Base-by-base conservation (phyloP, 2,329 filamentous ascomycete genomes). In the Didymella pinodella region DNA sequence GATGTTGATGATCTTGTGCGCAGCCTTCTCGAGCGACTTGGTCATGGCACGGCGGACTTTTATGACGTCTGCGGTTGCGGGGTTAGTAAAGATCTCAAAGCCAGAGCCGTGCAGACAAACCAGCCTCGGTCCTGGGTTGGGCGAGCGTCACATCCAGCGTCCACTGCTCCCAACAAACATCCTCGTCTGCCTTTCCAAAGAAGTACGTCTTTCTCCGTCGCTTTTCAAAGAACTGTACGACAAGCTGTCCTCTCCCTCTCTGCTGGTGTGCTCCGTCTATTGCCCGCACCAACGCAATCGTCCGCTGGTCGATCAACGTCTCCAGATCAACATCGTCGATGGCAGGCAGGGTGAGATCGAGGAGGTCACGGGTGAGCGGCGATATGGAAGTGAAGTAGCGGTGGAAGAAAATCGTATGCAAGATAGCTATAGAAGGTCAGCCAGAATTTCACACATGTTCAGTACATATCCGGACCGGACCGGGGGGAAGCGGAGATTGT, bases 331-430 rank as follows among this genome's bases (percentile, higher is more conserved):
- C 89, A 74, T 97, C 92, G 75, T 93, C 88, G 73, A 98, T 90
- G 71, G 91, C 91, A 50, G 95, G 93, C 28, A 98, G 86, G 32
- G 92, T 93, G 62, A 97, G 85, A 78, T 96, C 93, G 66, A 97
- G 88, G 64, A 97, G 88, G 74, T 97, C 93, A 80, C 92, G 89
- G 64, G 92, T 93, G 64, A 87, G 86, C 6, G 95, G 94, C 41
- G 86, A 83, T 68, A 97, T 86, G 58, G 92, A 89, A 57, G 92
- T 92, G 83, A 98, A 97, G 86, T 94, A 96, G 73, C 95, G 90
- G 82, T 97, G 93, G 85, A 98, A 98, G 87, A 98, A 99, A 77
- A 98, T 97, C 49, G 93, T 96, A 78, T 97, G 93, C 48, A 98
- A 86, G 76, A 97, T 91, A 64, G 91, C 94, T 96, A 71, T 40